phyloP scores from a whole-genome alignment of 176 grass and related monocot genomes.

The Phragmites australis region DNA sequence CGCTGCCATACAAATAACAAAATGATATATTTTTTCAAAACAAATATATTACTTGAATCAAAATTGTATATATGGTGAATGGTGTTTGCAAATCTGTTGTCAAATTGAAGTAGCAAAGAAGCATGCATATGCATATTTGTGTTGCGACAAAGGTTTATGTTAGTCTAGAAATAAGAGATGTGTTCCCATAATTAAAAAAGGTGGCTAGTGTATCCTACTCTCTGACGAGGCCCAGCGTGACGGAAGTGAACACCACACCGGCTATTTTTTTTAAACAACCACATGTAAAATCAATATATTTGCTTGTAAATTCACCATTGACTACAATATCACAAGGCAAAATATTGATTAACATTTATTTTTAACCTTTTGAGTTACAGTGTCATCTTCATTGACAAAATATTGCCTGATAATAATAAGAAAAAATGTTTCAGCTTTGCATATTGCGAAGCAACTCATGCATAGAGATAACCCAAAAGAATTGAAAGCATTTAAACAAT shows the following conservation, averaged over 20 bases:
- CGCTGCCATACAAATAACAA: too few species aligned
- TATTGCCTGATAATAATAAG: conserved; percentile 67
- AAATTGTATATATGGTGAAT: too few species aligned
- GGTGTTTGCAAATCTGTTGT: too few species aligned
- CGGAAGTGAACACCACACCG: conserved; percentile 84
- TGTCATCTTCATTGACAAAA: conserved; percentile 89
- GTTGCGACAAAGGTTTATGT: conserved; percentile 37
- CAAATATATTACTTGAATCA: too few species aligned
- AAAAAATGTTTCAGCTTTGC: conserved; percentile 21
- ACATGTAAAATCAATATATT: conserved; percentile 44
- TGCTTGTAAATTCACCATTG: conserved; percentile 8
- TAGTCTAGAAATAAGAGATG: conserved; percentile 20
- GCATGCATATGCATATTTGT: too few species aligned
- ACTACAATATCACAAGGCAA: not conserved
- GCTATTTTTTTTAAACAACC: conserved; percentile 67
- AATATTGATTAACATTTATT: not conserved
- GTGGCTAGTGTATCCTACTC: conserved; percentile 42
- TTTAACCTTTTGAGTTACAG: conserved; percentile 80
- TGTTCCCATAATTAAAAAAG: conserved; percentile 21
- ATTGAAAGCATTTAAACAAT: not conserved
- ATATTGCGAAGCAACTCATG: conserved; percentile 27
- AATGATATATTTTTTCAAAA: too few species aligned
- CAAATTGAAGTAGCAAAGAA: too few species aligned
- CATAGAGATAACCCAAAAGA: not conserved
- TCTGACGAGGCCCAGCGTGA: conserved; percentile 90